phyloP scores from a whole-genome alignment of 441 rosid genomes.

The Iberis amara region DNA sequence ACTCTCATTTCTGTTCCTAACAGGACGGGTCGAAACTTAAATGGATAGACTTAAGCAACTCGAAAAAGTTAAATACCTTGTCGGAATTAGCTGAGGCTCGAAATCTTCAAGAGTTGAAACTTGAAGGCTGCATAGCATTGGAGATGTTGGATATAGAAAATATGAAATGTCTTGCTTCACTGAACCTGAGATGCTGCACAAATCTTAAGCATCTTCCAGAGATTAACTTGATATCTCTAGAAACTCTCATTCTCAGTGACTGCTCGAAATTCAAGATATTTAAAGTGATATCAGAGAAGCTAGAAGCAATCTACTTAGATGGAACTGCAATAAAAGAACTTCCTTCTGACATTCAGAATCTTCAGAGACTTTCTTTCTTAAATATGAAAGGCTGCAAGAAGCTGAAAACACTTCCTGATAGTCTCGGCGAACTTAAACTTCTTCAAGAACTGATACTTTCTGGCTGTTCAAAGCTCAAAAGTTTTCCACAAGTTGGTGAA shows the following conservation, averaged over 20 bases:
- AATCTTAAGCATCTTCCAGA: conserved; percentile 10
- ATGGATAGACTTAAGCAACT: conserved; percentile 19
- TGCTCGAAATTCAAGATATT: conserved; percentile 16
- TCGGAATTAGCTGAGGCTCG: conserved; percentile 11
- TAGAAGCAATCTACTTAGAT: conserved; percentile 19
- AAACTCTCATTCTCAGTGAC: conserved; percentile 21
- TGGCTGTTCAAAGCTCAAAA: conserved; percentile 26
- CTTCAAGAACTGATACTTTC: conserved; percentile 26
- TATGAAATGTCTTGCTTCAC: conserved; percentile 10
- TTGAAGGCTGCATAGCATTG: conserved; percentile 25
- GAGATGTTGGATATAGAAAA: conserved; percentile 17
- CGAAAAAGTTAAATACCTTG: conserved; percentile 18
- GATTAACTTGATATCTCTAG: background rate
- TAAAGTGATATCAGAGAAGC: conserved; percentile 1
- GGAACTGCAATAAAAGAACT: conserved; percentile 20
- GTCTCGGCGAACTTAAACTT: conserved; percentile 18
- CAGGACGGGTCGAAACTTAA: conserved; percentile 21
- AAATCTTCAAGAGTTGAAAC: conserved; percentile 18
- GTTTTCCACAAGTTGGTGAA: conserved; percentile 19
- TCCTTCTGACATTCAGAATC: background rate
- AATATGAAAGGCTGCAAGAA: conserved; percentile 33
- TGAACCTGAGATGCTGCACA: conserved; percentile 29
- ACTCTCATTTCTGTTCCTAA: no score
- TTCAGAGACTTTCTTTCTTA: conserved; percentile 27
- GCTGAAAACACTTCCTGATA: conserved; percentile 17